A percentile compares a stretch with the other conserved stretches of the same genome.
These are phyloP conservation scores for Leptodermis oblonga DNA, from an alignment of 257 asterid species.

Conservation along the genomic window DNA sequence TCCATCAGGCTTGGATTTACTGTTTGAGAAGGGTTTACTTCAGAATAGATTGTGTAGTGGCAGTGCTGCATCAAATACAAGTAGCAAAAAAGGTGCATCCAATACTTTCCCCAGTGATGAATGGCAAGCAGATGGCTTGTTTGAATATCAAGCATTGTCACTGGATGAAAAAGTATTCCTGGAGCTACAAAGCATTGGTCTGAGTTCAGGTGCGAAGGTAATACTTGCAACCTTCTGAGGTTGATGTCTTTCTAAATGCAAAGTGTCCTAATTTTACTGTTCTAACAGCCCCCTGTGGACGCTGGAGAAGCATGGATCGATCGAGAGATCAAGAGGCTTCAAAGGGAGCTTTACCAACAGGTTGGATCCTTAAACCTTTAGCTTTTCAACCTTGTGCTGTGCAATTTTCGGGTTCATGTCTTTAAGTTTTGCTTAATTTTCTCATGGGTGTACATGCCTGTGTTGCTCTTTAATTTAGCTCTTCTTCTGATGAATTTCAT, in stretches of 20 bases:
- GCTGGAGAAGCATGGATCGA: slow-evolving; percentile 3
- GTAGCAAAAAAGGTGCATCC: neutral
- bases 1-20: slow-evolving; percentile 7
- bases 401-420: neutral
- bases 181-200: slow-evolving; percentile 19
- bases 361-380: slow-evolving; percentile 8
- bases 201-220: slow-evolving; percentile 9
- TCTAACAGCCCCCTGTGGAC: slow-evolving; percentile 14
- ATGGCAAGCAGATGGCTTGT: slow-evolving; percentile 11
- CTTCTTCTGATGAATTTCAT: neutral
- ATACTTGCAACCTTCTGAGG: neutral
- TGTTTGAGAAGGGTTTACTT: neutral
- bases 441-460: neutral
- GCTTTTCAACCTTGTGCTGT: neutral
- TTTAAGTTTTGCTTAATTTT: neutral
- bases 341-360: slow-evolving; percentile 8
- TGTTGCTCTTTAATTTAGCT: slow-evolving; percentile 2
- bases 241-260: neutral
- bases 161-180: slow-evolving; percentile 12
- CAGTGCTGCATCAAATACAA: slow-evolving; percentile 7
- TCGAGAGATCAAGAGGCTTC: slow-evolving; percentile 16
- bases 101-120: slow-evolving; percentile 6
- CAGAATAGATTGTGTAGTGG: neutral
- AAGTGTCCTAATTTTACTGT: neutral
- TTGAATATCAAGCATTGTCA: slow-evolving; percentile 2